Evolutionary conservation across 2,329 filamentous ascomycete genomes (phyloP).

Genomic region (Arthrobotrys entomopaga): DNA sequence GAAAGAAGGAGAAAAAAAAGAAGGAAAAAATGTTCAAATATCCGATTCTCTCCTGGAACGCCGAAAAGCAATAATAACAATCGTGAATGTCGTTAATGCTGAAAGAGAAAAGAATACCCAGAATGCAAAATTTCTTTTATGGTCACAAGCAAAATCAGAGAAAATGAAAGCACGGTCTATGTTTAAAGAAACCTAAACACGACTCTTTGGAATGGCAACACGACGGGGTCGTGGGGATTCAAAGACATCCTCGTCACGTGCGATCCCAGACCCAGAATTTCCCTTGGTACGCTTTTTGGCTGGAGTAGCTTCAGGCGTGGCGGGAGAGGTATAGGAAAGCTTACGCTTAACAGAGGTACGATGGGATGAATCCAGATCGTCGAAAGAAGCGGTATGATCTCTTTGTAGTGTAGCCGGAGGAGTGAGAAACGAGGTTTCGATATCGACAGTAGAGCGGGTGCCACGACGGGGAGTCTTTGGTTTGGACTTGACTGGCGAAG

Average conservation of each 20-base stretch:
- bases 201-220: slow-evolving; percentile 20
- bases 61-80: slow-evolving; percentile 27
- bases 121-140: slow-evolving; percentile 4
- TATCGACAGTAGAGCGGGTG: slow-evolving; percentile 28
- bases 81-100: slow-evolving; percentile 43
- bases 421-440: slow-evolving; percentile 44
- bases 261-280: slow-evolving; percentile 5
- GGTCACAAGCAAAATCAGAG: neutral
- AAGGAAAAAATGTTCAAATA: slow-evolving; percentile 12
- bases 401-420: slow-evolving; percentile 44
- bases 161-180: neutral
- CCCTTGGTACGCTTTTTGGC: slow-evolving; percentile 47
- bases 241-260: slow-evolving; percentile 37
- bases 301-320: slow-evolving; percentile 51
- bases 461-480: slow-evolving; percentile 39
- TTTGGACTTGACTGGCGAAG: slow-evolving; percentile 32
- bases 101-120: slow-evolving; percentile 19
- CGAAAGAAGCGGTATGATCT: slow-evolving; percentile 29
- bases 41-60: slow-evolving; percentile 43
- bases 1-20: neutral
- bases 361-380: slow-evolving; percentile 1
- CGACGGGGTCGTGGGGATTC: slow-evolving; percentile 29
- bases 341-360: slow-evolving; percentile 44
- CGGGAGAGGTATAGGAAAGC: slow-evolving; percentile 37
- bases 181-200: slow-evolving; percentile 27